Conservation (phyloP, 2,329 filamentous ascomycete species). For the Coniella vitis region DNA sequence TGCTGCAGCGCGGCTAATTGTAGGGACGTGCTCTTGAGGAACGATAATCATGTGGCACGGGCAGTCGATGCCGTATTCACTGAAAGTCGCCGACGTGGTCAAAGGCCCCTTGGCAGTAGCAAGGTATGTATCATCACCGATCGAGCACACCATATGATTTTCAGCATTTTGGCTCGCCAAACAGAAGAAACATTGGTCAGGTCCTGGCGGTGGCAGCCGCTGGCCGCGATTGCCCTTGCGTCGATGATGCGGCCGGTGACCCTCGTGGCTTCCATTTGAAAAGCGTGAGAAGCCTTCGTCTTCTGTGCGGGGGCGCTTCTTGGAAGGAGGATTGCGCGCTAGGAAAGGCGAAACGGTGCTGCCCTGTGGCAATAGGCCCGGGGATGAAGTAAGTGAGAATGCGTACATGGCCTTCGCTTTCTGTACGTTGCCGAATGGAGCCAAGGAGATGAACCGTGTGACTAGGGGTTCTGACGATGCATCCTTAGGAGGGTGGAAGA, state of each 20-base stretch:
- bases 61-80: slow-evolving; percentile 58
- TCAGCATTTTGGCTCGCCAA: slow-evolving; percentile 79
- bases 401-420: slow-evolving; percentile 81
- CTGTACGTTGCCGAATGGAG: slow-evolving; percentile 63
- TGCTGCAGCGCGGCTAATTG: slow-evolving; percentile 54
- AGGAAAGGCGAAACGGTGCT: slow-evolving; percentile 71
- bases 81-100: slow-evolving; percentile 62
- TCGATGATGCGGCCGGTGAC: slow-evolving; percentile 26
- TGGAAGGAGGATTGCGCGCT: slow-evolving; percentile 29
- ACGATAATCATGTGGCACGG: slow-evolving; percentile 89
- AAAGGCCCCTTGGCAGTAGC: slow-evolving; percentile 91
- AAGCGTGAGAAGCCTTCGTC: slow-evolving; percentile 50
- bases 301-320: slow-evolving; percentile 47
- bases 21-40: slow-evolving; percentile 74
- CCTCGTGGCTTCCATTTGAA: slow-evolving; percentile 36
- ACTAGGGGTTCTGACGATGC: slow-evolving; percentile 40
- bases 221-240: slow-evolving; percentile 38
- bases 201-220: slow-evolving; percentile 55
- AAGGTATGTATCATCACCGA: slow-evolving; percentile 80
- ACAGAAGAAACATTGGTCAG: slow-evolving; percentile 90
- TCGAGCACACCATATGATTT: slow-evolving; percentile 82
- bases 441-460: slow-evolving; percentile 88
- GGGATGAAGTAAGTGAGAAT: slow-evolving; percentile 60
- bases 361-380: slow-evolving; percentile 57
- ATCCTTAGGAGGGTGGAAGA: slow-evolving; percentile 57